Evolutionary conservation across 108 stramenopile genomes (phyloP), one percentile per base, ranked within the genome.

Genomic region (Nitzschia sp.): DNA sequence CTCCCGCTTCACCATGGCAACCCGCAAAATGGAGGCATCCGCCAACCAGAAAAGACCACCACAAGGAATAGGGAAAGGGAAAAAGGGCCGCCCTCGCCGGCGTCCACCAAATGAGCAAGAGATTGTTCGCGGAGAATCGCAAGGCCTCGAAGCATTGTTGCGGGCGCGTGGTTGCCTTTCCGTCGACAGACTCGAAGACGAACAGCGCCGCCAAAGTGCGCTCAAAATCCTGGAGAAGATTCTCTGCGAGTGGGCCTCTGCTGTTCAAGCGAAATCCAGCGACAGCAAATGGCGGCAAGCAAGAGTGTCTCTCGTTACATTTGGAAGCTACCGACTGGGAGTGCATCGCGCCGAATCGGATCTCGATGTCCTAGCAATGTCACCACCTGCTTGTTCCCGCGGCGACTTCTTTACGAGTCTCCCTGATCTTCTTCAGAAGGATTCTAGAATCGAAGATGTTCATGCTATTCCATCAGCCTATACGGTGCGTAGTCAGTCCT

Each of bases 321-420:
- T 92, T 71, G 91, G 91, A 30, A 84, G 83, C 9, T 92, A 88
- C 58, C 78, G 88, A 5, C 62, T 92, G 36, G 80, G 88, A 11
- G 91, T 89, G 2, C 86, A 92, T 61, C 77, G 76, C 1, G 80
- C 78, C 0, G 79, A 85, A 31, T 80, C 88, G 1, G 91, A 92
- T 58, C 58, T 92, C 15, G 91, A 92, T 67, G 72, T 85, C 25
- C 61, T 92, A 9, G 84, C 79, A 11, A 44, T 92, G 36, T 80
- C 76, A 17, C 85, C 85, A 13, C 65, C 79, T 2, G 58, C 72
- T 31, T 73, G 70, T 52, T 73, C 71, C 0, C 71, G 88, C 1
- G 75, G 60, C 25, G 83, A 89, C 38, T 92, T 92, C 59, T 92
- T 92, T 56, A 55, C 54, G 3, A 73, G 69, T 21, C 78, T 87